phyloP scores from a whole-genome alignment of 2,329 filamentous ascomycete species.

The Corinectria fuckeliana region DNA sequence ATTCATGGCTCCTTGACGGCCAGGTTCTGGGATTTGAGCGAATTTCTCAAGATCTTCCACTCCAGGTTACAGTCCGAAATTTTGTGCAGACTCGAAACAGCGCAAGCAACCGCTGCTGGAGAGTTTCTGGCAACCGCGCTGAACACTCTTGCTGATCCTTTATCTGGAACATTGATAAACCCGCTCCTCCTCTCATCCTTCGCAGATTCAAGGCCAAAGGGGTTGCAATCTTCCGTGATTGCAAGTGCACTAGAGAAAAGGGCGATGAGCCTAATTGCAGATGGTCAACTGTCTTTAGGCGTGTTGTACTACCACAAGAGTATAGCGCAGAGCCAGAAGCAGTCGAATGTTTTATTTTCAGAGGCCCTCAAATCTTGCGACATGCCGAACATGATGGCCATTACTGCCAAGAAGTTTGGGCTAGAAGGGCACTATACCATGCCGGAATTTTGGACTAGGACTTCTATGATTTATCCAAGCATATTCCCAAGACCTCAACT shows the following conservation, averaged over 20 bases:
- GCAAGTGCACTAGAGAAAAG: not conserved
- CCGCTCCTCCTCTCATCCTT: not conserved
- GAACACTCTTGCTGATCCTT: not conserved
- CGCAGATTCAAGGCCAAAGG: not conserved
- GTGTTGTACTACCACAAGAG: not conserved
- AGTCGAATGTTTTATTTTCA: not conserved
- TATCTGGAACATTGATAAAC: not conserved
- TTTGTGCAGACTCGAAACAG: not conserved
- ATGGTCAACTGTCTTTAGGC: not conserved
- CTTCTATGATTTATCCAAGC: not conserved
- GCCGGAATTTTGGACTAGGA: not conserved
- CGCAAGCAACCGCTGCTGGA: not conserved
- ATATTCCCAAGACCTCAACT: not conserved
- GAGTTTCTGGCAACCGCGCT: not conserved
- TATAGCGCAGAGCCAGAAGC: not conserved
- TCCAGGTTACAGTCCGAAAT: not conserved
- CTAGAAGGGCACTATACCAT: not conserved
- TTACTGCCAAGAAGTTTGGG: not conserved
- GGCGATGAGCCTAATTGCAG: not conserved
- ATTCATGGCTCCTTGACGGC: not conserved
- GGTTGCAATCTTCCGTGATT: not conserved
- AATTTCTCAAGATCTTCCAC: not conserved
- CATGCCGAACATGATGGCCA: not conserved
- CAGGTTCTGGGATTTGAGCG: not conserved
- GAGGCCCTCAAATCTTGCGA: not conserved